Percentiles rank a stretch among this genome's conserved stretches.
Conservation (phyloP, 2,329 filamentous ascomycete species). For the Diaporthe nobilis region DNA sequence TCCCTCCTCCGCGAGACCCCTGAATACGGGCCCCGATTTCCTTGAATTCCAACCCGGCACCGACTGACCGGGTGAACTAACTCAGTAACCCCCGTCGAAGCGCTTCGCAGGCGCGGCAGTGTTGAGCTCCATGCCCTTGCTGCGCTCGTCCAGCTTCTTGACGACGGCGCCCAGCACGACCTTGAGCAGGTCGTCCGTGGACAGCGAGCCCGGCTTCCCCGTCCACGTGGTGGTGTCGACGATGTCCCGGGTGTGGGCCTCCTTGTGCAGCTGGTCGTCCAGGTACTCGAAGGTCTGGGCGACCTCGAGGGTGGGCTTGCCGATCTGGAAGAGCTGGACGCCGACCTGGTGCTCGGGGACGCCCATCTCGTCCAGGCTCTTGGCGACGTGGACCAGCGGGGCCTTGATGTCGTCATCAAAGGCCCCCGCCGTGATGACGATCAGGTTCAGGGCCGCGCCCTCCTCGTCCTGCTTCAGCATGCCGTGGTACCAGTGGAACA, state of each 20-base stretch:
- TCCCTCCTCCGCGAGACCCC: background rate
- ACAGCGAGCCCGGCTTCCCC: conserved; percentile 40
- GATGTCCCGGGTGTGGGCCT: conserved; percentile 43
- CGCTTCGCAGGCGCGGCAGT: conserved; percentile 33
- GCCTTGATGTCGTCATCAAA: conserved; percentile 44
- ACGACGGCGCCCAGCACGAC: conserved; percentile 44
- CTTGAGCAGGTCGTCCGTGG: conserved; percentile 44
- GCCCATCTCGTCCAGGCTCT: conserved; percentile 43
- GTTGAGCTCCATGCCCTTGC: conserved; percentile 39
- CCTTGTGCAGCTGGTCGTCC: conserved; percentile 45
- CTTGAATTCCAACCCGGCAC: background rate
- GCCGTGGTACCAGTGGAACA: conserved; percentile 48
- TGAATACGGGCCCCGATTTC: background rate
- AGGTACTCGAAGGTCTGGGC: conserved; percentile 43
- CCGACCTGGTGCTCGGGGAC: conserved; percentile 45
- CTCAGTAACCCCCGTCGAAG: conserved; percentile 32
- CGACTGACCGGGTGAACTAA: background rate
- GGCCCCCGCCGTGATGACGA: conserved; percentile 48
- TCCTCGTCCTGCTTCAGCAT: conserved; percentile 48
- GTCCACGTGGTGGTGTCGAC: conserved; percentile 43
- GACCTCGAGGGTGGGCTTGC: conserved; percentile 41
- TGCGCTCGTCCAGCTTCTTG: conserved; percentile 45
- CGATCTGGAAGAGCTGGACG: conserved; percentile 46
- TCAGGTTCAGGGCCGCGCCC: conserved; percentile 48
- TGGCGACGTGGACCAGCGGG: conserved; percentile 42